Conservation (phyloP, 2,329 filamentous ascomycete species). For the Lasiodiplodia theobromae region DNA sequence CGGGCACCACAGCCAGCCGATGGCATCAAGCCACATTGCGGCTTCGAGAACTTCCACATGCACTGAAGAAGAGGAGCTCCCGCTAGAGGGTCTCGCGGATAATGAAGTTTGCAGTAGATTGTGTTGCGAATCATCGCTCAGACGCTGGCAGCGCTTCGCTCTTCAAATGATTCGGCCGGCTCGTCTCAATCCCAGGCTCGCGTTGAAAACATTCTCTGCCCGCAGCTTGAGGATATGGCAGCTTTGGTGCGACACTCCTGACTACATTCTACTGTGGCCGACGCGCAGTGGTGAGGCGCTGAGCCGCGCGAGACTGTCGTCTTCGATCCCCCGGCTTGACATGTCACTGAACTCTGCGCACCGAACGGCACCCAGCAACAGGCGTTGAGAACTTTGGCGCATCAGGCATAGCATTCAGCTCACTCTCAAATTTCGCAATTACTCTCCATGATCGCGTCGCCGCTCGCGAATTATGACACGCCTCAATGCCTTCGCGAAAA, state of each 20-base stretch:
- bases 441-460: neutral
- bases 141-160: neutral
- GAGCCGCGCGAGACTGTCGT: neutral
- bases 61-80: fast-evolving
- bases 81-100: neutral
- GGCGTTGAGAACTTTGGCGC: neutral
- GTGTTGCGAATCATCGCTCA: neutral
- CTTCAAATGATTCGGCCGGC: neutral
- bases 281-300: neutral
- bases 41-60: neutral
- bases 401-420: neutral
- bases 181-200: neutral
- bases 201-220: neutral
- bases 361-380: neutral
- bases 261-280: neutral
- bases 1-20: neutral
- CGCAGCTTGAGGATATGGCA: too few species aligned
- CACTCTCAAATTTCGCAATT: neutral
- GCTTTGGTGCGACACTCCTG: neutral
- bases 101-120: neutral
- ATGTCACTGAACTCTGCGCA: neutral
- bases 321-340: neutral
- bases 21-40: neutral
- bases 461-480: neutral
- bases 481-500: neutral